Evolutionary conservation across 2,329 filamentous ascomycete genomes (phyloP).

Genomic region (Chaetomiaceae sp.): DNA sequence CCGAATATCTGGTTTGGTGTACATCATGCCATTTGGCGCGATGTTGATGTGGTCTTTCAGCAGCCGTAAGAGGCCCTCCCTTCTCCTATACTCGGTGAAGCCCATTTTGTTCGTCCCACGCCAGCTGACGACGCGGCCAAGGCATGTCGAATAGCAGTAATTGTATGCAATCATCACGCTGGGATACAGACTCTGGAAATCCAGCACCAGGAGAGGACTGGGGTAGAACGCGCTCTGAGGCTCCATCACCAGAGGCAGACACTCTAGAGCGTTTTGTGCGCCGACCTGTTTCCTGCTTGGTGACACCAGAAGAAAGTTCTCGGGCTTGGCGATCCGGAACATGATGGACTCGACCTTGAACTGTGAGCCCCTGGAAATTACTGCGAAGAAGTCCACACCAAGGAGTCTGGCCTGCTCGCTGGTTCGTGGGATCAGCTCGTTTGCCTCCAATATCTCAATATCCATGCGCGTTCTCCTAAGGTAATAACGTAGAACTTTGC

Average conservation of each 20-base stretch:
- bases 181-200: conserved; percentile 94
- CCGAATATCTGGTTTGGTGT: conserved; percentile 75
- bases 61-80: conserved; percentile 69
- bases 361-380: conserved; percentile 90
- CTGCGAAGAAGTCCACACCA: conserved; percentile 94
- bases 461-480: conserved; percentile 71
- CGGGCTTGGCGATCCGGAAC: conserved; percentile 96
- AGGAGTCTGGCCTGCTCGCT: conserved; percentile 91
- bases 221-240: conserved; percentile 92
- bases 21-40: conserved; percentile 95
- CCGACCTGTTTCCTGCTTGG: conserved; percentile 90
- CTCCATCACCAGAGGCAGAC: conserved; percentile 93
- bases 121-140: conserved; percentile 82
- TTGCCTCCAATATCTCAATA: conserved; percentile 84
- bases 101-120: conserved; percentile 93
- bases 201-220: conserved; percentile 82
- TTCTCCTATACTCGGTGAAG: conserved; percentile 78
- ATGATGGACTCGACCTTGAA: conserved; percentile 99
- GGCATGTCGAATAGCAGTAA: conserved; percentile 95
- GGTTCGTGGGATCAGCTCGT: conserved; percentile 82
- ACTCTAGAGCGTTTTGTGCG: conserved; percentile 89
- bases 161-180: conserved; percentile 99
- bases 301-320: conserved; percentile 87
- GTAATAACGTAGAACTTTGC: conserved; percentile 75
- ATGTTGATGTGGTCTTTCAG: conserved; percentile 86